Percentiles rank a stretch among this genome's conserved stretches.
Evolutionary conservation across 2,329 filamentous ascomycete species (phyloP).

Genomic region (Fusarium piperis): DNA sequence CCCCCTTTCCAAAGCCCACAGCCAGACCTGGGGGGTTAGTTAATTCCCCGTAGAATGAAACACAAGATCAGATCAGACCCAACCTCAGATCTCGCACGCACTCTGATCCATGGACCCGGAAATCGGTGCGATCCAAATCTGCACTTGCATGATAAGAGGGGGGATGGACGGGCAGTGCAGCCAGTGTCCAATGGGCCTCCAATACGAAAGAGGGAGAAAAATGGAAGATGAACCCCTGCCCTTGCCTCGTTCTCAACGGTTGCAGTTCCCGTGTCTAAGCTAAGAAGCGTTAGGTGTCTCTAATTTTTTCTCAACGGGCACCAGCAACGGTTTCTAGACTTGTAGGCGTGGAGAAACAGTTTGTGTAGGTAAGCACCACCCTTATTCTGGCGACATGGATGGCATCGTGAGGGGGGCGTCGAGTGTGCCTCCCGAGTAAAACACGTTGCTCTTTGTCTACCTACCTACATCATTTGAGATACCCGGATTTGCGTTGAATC

Average conservation of each 20-base stretch:
- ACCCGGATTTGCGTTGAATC: background rate
- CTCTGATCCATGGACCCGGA: slow-evolving; percentile 15
- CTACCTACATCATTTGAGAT: background rate
- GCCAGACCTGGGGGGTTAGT: background rate
- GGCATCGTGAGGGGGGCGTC: background rate
- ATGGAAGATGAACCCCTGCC: slow-evolving; percentile 4
- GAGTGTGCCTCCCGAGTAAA: background rate
- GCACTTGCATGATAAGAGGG: slow-evolving; percentile 7
- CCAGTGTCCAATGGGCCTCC: background rate
- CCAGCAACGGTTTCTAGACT: background rate
- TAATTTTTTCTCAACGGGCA: background rate
- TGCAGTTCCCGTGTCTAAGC: background rate
- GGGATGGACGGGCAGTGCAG: background rate
- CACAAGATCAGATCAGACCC: background rate
- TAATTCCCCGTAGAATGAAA: background rate
- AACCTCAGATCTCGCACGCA: background rate
- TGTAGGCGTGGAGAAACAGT: background rate
- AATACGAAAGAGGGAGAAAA: background rate
- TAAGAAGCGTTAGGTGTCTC: slow-evolving; percentile 5
- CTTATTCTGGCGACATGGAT: background rate
- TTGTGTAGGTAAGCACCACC: background rate
- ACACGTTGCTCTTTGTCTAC: background rate
- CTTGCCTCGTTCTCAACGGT: slow-evolving; percentile 15
- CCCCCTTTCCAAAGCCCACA: background rate
- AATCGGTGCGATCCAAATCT: slow-evolving; percentile 7